Conservation (phyloP, 176 grass and related monocot genomes). For the Raddia distichophylla region DNA sequence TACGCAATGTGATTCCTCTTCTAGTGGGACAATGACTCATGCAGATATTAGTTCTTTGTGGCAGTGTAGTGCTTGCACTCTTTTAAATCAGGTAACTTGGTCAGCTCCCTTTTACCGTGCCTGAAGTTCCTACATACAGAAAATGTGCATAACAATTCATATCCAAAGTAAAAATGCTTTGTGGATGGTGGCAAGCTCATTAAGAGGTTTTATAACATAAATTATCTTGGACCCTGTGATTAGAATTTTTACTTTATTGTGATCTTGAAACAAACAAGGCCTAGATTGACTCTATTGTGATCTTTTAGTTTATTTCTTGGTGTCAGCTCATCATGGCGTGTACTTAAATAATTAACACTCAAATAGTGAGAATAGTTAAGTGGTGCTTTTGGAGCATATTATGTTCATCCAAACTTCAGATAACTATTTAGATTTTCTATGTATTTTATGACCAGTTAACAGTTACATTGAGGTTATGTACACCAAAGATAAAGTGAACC, state of each 20-base stretch:
- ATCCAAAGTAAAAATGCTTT: background rate
- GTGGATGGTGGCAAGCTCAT: background rate
- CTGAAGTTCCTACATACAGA: constrained; percentile 3
- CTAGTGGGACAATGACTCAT: constrained; percentile 38
- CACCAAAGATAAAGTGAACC: background rate
- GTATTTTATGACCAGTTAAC: background rate
- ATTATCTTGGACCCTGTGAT: background rate
- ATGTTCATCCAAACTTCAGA: constrained; percentile 11
- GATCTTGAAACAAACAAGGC: too few species aligned
- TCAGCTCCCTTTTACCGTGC: constrained; percentile 12
- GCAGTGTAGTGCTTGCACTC: constrained; percentile 82
- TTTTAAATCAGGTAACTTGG: constrained; percentile 78
- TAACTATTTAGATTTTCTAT: background rate
- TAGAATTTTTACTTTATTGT: background rate
- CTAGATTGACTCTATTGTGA: background rate
- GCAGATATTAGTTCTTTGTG: constrained; percentile 49
- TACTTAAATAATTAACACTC: background rate
- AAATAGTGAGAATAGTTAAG: background rate
- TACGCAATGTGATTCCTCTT: constrained; percentile 32
- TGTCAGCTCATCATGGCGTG: background rate
- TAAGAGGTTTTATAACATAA: background rate
- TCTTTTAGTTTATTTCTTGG: constrained; percentile 14
- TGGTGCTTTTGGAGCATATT: background rate
- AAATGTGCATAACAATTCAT: background rate
- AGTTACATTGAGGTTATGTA: background rate